Base-by-base conservation (phyloP, 345 rosid species). In the Diplotaxis tenuifolia region DNA sequence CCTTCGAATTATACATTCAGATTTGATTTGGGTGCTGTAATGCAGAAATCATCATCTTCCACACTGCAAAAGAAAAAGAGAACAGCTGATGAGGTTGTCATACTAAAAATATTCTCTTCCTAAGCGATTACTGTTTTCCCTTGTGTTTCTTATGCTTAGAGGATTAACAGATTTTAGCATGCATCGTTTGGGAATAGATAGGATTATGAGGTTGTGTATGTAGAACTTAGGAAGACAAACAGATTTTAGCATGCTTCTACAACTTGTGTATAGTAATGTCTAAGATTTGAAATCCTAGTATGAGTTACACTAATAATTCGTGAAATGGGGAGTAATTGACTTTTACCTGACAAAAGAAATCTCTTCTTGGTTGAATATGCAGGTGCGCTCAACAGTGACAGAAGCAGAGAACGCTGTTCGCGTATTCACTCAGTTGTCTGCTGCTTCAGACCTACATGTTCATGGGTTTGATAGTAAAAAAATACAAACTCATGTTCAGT, bases 401-500 rank as follows among this genome's bases (percentile, higher is more conserved):
- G 98, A 95, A 78, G 87, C 93, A 53, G 93, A 92, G 82, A 95
- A 95, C 83, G 98, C 96, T 77, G 97, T 95, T 50, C 92, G 94
- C 21, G 70, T 92, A 63, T 92, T 95, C 78, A 86, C 89, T 80
- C 96, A 85, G 68, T 66, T 95, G 77, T 89, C 93, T 74, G 98
- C 96, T 74, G 91, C 96, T 67, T 89, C 99, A 69, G 91, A 86
- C 83, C 96, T 87, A 62, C 90, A 92, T 59, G 85, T 88, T 76
- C 97, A 92, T 82, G 97, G 96, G 71, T 92, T 95, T 83, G 99
- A 92, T 80, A 84, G 87, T 82, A 95, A 95, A 86, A 95, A 95
- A 83, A 95, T 95, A 75, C 90, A 88, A 70, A 95, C 99, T 40
- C 99, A 92, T 78, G 98, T 90, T 55, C 97, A 87, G 73, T 95